These are phyloP conservation scores for Cyclotella atomus DNA, from an alignment of 108 stramenopile species.

Conservation along the genomic window DNA sequence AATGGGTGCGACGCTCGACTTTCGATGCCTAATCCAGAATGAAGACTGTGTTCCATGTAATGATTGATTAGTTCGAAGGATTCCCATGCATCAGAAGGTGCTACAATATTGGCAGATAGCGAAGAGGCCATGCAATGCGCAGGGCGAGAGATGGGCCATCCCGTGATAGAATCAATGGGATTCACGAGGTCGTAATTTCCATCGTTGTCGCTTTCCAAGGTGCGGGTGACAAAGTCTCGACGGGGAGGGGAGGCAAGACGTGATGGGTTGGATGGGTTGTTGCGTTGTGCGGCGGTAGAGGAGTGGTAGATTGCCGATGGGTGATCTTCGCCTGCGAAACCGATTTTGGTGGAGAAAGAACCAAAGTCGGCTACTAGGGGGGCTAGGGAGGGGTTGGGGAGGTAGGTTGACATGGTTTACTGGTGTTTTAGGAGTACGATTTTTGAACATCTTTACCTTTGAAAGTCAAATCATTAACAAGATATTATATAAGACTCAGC, in stretches of 20 bases:
- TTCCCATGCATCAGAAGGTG: constrained; percentile 37
- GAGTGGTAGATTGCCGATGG: constrained; percentile 84
- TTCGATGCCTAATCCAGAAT: constrained; percentile 23
- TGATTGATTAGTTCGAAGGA: constrained; percentile 44
- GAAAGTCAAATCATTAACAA: no score
- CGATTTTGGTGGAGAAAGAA: constrained; percentile 89
- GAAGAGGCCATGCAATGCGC: constrained; percentile 7
- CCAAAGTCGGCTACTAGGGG: constrained; percentile 92
- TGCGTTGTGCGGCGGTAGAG: constrained; percentile 52
- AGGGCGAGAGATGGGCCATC: constrained; percentile 45
- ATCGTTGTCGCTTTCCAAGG: constrained; percentile 49
- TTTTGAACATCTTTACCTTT: no score
- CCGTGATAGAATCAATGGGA: constrained; percentile 80
- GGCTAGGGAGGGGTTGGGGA: constrained; percentile 9
- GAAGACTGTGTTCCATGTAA: constrained; percentile 35
- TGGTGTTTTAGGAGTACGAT: not conserved
- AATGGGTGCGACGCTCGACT: constrained; percentile 50
- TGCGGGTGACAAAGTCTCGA: constrained; percentile 64
- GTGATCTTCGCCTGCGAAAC: constrained; percentile 94
- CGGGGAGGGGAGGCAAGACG: constrained; percentile 41
- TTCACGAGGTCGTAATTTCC: constrained; percentile 67
- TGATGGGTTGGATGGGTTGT: not conserved
- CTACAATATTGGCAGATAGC: constrained; percentile 14
- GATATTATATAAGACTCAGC: no score
- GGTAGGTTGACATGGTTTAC: constrained; percentile 5